These are phyloP conservation scores for Echites panduratus DNA, from an alignment of 257 asterid genomes.

Conservation along the genomic window DNA sequence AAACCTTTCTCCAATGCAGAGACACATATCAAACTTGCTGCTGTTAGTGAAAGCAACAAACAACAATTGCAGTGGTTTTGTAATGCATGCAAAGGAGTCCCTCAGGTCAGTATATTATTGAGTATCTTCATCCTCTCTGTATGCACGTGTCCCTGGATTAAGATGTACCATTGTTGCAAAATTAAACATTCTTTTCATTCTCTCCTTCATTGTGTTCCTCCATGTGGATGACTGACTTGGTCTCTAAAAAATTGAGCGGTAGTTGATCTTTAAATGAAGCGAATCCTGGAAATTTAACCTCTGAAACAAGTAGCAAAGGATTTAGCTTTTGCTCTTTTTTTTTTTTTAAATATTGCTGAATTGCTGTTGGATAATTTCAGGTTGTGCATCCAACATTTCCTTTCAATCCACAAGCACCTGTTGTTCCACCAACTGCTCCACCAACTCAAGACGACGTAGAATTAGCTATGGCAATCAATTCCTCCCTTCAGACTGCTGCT, in stretches of 20 bases:
- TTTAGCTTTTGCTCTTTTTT: not conserved
- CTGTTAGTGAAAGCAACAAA: conserved; percentile 51
- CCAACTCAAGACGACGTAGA: conserved; percentile 51
- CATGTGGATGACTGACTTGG: not conserved
- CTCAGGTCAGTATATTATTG: conserved; percentile 52
- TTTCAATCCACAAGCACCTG: conserved; percentile 35
- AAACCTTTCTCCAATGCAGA: conserved; percentile 36
- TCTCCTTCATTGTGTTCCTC: not conserved
- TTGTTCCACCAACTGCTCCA: conserved; percentile 50
- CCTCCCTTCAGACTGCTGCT: conserved; percentile 54
- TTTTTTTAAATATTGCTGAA: not conserved
- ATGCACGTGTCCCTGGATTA: not conserved
- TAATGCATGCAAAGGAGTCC: conserved; percentile 96
- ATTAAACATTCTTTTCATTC: not conserved
- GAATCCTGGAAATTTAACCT: not conserved
- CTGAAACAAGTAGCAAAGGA: not conserved
- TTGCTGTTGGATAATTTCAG: conserved; percentile 30
- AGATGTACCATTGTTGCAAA: not conserved
- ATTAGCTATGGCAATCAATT: conserved; percentile 54
- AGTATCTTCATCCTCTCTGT: not conserved
- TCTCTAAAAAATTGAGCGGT: not conserved
- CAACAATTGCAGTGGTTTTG: conserved; percentile 69
- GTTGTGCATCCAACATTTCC: conserved; percentile 50
- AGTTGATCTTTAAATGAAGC: not conserved
- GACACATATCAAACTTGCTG: conserved; percentile 59